Evolutionary conservation across 2,329 filamentous ascomycete genomes (phyloP).

Genomic region (Myriangium duriaei): DNA sequence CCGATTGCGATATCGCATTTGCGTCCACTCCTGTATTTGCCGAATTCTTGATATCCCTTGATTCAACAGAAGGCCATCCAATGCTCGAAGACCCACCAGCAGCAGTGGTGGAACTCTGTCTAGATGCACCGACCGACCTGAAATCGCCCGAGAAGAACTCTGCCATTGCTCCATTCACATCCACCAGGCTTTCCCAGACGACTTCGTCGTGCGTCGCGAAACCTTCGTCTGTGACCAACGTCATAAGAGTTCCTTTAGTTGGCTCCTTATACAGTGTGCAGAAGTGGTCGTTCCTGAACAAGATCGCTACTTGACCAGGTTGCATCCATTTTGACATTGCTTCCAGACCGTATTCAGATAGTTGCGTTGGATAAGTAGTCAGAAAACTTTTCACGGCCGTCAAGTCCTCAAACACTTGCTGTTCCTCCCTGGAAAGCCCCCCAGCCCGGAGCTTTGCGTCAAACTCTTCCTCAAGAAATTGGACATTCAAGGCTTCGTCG

Average conservation of each 20-base stretch:
- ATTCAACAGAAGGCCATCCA: conserved; percentile 46
- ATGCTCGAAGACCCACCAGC: conserved; percentile 20
- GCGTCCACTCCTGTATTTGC: conserved; percentile 3
- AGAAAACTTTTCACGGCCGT: conserved; percentile 74
- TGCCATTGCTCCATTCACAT: conserved; percentile 70
- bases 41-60: conserved; percentile 17
- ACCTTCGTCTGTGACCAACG: conserved; percentile 83
- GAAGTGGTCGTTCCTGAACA: conserved; percentile 97
- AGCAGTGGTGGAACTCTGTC: conserved; percentile 5
- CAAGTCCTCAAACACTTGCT: conserved; percentile 71
- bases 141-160: conserved; percentile 90
- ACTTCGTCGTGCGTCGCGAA: conserved; percentile 81
- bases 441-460: conserved; percentile 59
- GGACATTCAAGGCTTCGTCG: conserved; percentile 79
- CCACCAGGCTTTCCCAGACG: conserved; percentile 87
- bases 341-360: conserved; percentile 70
- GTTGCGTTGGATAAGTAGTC: conserved; percentile 67
- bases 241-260: conserved; percentile 59
- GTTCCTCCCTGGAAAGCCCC: conserved; percentile 59
- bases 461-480: conserved; percentile 80
- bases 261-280: conserved; percentile 87
- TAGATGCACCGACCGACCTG: conserved; percentile 52
- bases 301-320: conserved; percentile 71
- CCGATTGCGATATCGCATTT: conserved; percentile 32
- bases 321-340: conserved; percentile 57